Conservation (phyloP, 352 stramenopile species). For the Ophiocytium majus region DNA sequence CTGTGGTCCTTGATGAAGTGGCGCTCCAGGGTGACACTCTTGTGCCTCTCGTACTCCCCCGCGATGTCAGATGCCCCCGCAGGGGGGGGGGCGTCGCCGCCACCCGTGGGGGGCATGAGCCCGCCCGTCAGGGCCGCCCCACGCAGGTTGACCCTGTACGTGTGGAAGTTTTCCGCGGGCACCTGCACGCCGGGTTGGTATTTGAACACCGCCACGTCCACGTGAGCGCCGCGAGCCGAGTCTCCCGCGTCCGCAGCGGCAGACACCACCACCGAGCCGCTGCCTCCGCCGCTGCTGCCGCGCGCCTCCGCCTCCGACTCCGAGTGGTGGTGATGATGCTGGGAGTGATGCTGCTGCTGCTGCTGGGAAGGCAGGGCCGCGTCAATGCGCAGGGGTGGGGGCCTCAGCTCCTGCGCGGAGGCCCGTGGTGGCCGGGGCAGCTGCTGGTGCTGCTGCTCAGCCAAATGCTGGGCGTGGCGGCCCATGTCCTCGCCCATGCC, state of each 20-base stretch:
- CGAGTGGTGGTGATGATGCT: neutral
- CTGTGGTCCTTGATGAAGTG: slow-evolving; percentile 56
- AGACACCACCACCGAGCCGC: neutral
- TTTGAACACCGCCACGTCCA: slow-evolving; percentile 55
- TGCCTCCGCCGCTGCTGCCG: neutral
- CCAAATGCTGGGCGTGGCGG: neutral
- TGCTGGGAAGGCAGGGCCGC: too few relatives aligned
- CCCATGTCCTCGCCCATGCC: too few relatives aligned
- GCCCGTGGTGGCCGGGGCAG: neutral
- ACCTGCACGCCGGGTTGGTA: slow-evolving; percentile 52
- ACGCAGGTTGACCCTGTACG: slow-evolving; percentile 48
- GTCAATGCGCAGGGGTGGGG: neutral
- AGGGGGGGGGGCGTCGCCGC: slow-evolving; percentile 25
- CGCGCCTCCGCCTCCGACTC: neutral
- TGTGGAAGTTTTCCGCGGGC: slow-evolving; percentile 50
- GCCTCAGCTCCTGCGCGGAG: neutral
- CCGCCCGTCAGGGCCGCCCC: slow-evolving; percentile 50
- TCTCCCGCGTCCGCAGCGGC: too few relatives aligned
- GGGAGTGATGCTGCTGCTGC: too few relatives aligned
- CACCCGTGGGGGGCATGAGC: slow-evolving; percentile 31
- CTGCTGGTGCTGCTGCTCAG: neutral
- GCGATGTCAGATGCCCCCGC: slow-evolving; percentile 28
- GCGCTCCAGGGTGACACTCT: slow-evolving; percentile 41
- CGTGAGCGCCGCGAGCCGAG: slow-evolving; percentile 21
- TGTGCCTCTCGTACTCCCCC: slow-evolving; percentile 54